Conservation (phyloP, 2,329 filamentous ascomycete genomes). For the Calonectria hawksworthii region DNA sequence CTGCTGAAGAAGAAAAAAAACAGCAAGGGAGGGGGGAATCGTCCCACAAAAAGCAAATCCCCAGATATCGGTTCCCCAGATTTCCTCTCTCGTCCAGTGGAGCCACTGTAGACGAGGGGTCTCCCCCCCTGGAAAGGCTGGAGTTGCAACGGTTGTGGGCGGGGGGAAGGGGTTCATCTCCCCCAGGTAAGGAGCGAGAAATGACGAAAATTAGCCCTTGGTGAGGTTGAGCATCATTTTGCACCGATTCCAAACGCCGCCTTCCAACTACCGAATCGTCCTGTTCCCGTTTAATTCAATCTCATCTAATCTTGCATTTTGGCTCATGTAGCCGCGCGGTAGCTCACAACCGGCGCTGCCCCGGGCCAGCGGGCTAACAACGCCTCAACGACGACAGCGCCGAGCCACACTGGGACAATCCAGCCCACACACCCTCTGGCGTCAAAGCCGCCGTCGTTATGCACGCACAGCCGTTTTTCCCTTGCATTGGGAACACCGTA, state of each 20-base stretch:
- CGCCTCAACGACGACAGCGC: neutral
- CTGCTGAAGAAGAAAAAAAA: neutral
- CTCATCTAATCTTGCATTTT: slow-evolving; percentile 1
- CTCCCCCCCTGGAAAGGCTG: neutral
- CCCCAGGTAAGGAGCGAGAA: neutral
- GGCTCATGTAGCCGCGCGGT: neutral
- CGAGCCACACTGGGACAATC: neutral
- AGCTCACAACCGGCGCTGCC: neutral
- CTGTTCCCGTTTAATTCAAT: neutral
- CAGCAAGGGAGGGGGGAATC: neutral
- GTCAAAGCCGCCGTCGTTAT: neutral
- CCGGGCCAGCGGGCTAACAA: neutral
- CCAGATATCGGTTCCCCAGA: neutral
- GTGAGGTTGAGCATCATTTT: neutral
- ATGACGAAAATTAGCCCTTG: neutral
- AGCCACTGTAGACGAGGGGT: neutral
- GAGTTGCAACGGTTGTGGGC: neutral
- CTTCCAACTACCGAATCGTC: neutral
- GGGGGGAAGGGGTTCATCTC: neutral
- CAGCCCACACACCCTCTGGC: neutral
- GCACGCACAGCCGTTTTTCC: neutral
- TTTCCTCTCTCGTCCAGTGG: neutral
- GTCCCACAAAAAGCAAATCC: slow-evolving; percentile 3
- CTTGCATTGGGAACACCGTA: neutral
- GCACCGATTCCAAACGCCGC: neutral